These are phyloP conservation scores for Termitomyces titanicus DNA, from an alignment of 768 basidiomycete genomes.

Conservation along the genomic window DNA sequence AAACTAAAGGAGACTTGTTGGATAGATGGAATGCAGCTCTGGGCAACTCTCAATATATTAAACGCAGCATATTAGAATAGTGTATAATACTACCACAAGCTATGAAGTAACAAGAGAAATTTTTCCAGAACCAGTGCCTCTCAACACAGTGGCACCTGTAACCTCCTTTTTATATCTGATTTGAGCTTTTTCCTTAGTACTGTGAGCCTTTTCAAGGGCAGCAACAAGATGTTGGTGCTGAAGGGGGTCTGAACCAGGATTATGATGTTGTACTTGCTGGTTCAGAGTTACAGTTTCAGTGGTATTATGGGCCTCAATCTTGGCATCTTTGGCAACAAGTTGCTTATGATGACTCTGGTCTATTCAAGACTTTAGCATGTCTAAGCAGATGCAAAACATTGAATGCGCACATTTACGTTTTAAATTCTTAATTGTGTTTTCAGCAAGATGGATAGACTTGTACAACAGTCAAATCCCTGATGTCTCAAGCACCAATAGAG, in stretches of 20 bases:
- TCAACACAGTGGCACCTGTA: not conserved
- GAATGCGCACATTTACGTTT: slow-evolving; percentile 1
- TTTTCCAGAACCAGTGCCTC: not conserved
- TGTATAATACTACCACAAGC: not conserved
- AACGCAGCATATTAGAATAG: not conserved
- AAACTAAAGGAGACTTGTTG: not conserved
- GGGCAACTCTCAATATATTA: not conserved
- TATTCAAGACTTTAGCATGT: not conserved
- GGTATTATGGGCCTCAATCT: not conserved
- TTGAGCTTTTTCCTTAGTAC: not conserved
- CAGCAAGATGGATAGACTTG: not conserved
- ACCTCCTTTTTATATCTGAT: not conserved
- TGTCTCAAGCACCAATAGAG: not conserved
- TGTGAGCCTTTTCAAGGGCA: not conserved
- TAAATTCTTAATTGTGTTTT: not conserved
- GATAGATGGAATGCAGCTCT: not conserved
- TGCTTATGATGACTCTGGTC: not conserved
- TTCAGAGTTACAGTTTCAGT: no score
- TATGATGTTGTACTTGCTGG: no score
- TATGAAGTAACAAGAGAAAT: not conserved
- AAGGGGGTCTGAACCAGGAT: no score
- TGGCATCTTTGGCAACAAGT: slow-evolving; percentile 2
- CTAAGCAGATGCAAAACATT: not conserved
- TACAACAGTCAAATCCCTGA: not conserved
- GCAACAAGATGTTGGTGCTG: not conserved